Conservation (phyloP, 306 rosid genomes). For the Potentilla sterilis region DNA sequence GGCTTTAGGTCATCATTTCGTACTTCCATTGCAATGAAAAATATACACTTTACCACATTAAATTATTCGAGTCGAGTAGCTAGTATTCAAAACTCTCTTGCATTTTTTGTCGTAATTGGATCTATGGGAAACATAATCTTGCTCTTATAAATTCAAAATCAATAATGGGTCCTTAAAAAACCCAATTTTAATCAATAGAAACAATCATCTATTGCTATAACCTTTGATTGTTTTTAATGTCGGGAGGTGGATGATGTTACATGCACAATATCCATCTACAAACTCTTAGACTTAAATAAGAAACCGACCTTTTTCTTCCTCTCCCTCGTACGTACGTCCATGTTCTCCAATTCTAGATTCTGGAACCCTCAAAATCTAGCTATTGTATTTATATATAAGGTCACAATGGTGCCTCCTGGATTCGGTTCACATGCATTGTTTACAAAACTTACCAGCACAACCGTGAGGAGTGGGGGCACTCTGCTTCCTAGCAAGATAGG, state of each 20-base stretch:
- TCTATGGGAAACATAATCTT: not conserved
- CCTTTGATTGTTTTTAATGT: too few species aligned
- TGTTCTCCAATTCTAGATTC: not conserved
- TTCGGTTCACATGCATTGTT: conserved; percentile 15
- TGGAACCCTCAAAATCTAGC: not conserved
- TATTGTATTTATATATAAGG: not conserved
- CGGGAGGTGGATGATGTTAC: too few species aligned
- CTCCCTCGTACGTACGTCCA: not conserved
- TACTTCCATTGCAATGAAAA: too few species aligned
- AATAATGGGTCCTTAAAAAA: not conserved
- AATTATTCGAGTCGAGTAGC: too few species aligned
- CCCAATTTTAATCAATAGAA: too few species aligned
- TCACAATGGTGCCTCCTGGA: not conserved
- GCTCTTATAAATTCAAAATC: not conserved
- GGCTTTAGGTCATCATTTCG: too few species aligned
- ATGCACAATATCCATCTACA: not conserved
- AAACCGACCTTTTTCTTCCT: not conserved
- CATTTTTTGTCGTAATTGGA: not conserved
- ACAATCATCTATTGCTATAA: too few species aligned
- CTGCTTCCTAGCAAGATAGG: not conserved
- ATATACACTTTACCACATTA: too few species aligned
- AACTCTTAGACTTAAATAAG: not conserved
- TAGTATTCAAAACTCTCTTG: too few species aligned
- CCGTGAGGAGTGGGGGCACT: not conserved
- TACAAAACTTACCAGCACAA: not conserved